Conservation (phyloP, 768 basidiomycete genomes). For the Candolleomyces aberdarensis region DNA sequence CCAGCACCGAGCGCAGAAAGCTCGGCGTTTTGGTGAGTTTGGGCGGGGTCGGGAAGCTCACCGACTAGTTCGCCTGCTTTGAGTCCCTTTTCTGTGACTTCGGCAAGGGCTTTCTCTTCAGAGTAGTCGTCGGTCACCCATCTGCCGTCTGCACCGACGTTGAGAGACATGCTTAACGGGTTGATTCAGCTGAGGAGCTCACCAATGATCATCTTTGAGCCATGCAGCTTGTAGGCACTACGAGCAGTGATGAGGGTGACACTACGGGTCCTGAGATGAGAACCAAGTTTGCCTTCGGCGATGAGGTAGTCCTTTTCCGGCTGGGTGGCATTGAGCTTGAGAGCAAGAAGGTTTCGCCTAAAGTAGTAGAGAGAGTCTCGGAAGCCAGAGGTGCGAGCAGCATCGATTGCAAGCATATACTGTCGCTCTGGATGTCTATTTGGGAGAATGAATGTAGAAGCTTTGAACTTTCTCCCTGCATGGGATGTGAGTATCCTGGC, state of each 20-base stretch:
- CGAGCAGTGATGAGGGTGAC: constrained; percentile 92
- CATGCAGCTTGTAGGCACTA: constrained; percentile 93
- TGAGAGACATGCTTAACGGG: not conserved
- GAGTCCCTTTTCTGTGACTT: constrained; percentile 77
- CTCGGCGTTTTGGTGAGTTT: constrained; percentile 46
- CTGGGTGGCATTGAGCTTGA: constrained; percentile 88
- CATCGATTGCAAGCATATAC: constrained; percentile 98
- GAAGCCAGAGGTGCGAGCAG: constrained; percentile 93
- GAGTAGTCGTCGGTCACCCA: constrained; percentile 97
- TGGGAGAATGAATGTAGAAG: constrained; percentile 83
- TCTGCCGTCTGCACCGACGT: constrained; percentile 64
- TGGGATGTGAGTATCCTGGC: constrained; percentile 5
- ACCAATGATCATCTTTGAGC: constrained; percentile 88
- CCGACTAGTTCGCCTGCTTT: constrained; percentile 82
- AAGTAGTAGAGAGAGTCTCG: constrained; percentile 98
- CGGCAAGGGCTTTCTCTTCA: constrained; percentile 77
- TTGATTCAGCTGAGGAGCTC: constrained; percentile 20
- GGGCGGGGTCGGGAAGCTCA: constrained; percentile 75
- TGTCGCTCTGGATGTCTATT: constrained; percentile 78
- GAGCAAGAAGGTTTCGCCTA: constrained; percentile 82
- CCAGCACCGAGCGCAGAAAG: constrained; percentile 38
- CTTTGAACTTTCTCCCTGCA: constrained; percentile 84
- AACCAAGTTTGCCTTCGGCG: constrained; percentile 80
- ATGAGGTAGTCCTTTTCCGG: constrained; percentile 93
- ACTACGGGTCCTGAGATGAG: constrained; percentile 84